A percentile compares a stretch with the other conserved stretches of the same genome.
phyloP scores from a whole-genome alignment of 805 yeast species.

The Zygotorulaspora chibaensis region DNA sequence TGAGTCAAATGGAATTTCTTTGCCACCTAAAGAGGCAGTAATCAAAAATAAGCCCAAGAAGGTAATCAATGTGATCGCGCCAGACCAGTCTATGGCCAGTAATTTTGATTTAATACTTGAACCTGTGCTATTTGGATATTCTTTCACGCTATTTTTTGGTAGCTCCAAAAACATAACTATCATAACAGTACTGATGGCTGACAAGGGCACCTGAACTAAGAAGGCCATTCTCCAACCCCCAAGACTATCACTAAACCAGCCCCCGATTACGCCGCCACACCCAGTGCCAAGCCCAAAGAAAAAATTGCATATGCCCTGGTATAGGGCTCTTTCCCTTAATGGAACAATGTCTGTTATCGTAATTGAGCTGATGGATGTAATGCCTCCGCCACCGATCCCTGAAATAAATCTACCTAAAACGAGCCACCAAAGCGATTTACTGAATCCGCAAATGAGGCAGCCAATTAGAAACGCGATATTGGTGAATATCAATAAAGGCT shows the following conservation, averaged over 20 bases:
- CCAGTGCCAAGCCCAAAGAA: slow-evolving; percentile 75
- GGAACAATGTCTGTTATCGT: slow-evolving; percentile 77
- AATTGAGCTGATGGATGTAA: slow-evolving; percentile 67
- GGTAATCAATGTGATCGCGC: slow-evolving; percentile 43
- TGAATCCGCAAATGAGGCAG: slow-evolving; percentile 50
- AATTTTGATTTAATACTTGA: slow-evolving; percentile 6
- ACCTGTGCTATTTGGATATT: slow-evolving; percentile 8
- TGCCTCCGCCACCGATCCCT: slow-evolving; percentile 90
- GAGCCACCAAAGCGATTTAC: slow-evolving; percentile 44
- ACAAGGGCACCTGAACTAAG: slow-evolving; percentile 49
- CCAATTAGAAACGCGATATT: slow-evolving; percentile 55
- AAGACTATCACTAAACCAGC: slow-evolving; percentile 46
- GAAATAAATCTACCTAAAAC: slow-evolving; percentile 61
- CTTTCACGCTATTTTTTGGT: slow-evolving; percentile 34
- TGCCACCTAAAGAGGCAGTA: slow-evolving; percentile 53
- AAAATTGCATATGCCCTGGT: slow-evolving; percentile 78
- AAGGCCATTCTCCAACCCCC: slow-evolving; percentile 67
- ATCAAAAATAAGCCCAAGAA: slow-evolving; percentile 44
- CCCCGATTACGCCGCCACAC: slow-evolving; percentile 64
- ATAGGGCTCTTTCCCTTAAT: slow-evolving; percentile 69
- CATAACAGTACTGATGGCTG: slow-evolving; percentile 46
- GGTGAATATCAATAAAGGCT: slow-evolving; percentile 48
- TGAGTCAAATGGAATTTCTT: slow-evolving; percentile 41
- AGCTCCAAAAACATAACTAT: slow-evolving; percentile 39
- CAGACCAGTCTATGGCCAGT: slow-evolving; percentile 50